Evolutionary conservation across 108 stramenopile species (phyloP).

Genomic region (Cyclotella cryptica): DNA sequence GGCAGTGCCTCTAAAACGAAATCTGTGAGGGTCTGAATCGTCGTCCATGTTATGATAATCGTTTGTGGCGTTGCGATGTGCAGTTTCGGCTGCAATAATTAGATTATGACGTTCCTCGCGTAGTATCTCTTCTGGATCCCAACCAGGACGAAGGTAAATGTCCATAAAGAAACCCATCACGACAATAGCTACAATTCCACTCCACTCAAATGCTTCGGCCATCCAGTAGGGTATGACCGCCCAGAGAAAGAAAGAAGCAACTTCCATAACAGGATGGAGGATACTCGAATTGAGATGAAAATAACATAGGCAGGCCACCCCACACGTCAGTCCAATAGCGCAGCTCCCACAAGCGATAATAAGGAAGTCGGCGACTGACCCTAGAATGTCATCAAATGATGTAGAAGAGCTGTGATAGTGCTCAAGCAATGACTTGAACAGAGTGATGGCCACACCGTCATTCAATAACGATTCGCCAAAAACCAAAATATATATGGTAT

Average conservation of each 20-base stretch:
- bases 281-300: slow-evolving; percentile 82
- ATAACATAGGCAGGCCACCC: slow-evolving; percentile 71
- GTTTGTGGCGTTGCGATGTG: neutral
- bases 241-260: slow-evolving; percentile 88
- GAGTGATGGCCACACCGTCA: slow-evolving; percentile 77
- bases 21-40: slow-evolving; percentile 13
- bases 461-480: slow-evolving; percentile 85
- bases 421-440: slow-evolving; percentile 62
- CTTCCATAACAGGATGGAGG: slow-evolving; percentile 82
- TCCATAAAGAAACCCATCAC: slow-evolving; percentile 74
- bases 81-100: slow-evolving; percentile 6
- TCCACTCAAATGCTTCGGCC: slow-evolving; percentile 81
- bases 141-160: slow-evolving; percentile 59
- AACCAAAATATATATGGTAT: slow-evolving; percentile 68
- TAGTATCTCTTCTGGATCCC: slow-evolving; percentile 41
- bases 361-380: slow-evolving; percentile 58
- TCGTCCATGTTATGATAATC: slow-evolving; percentile 50
- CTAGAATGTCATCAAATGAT: slow-evolving; percentile 43
- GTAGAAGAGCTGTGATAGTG: slow-evolving; percentile 42
- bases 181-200: slow-evolving; percentile 84
- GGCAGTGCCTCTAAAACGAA: slow-evolving; percentile 46
- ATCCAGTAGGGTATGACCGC: slow-evolving; percentile 91
- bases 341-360: slow-evolving; percentile 80
- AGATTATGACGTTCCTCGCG: slow-evolving; percentile 28
- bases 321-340: slow-evolving; percentile 78